A percentile compares a stretch with the other conserved stretches of the same genome.
phyloP scores from a whole-genome alignment of 495 filamentous ascomycete species.

The Endocarpon pusillum region DNA sequence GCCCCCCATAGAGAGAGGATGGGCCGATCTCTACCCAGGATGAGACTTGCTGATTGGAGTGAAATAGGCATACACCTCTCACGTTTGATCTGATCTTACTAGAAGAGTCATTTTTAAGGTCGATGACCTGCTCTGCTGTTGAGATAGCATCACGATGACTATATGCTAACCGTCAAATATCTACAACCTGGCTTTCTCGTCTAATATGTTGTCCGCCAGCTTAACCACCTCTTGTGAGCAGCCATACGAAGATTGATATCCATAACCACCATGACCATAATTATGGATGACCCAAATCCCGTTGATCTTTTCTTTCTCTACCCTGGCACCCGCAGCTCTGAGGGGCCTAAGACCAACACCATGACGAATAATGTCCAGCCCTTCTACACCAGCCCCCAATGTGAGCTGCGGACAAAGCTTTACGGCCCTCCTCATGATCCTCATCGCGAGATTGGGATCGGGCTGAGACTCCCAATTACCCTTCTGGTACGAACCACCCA shows the following conservation, averaged over 20 bases:
- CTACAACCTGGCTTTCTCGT: no score
- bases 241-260: constrained; percentile 77
- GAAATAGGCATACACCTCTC: no score
- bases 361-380: constrained; percentile 70
- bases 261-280: constrained; percentile 92
- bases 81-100: no score
- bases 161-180: no score
- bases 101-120: no score
- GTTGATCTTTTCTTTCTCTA: constrained; percentile 64
- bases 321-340: constrained; percentile 54
- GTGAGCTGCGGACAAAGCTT: constrained; percentile 56
- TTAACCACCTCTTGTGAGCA: constrained; percentile 58
- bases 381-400: constrained; percentile 61
- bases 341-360: constrained; percentile 74
- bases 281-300: constrained; percentile 77
- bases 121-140: no score
- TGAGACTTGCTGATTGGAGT: no score
- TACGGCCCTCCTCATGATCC: constrained; percentile 80
- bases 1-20: no score
- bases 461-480: constrained; percentile 66
- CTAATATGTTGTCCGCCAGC: no score
- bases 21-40: no score
- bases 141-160: no score
- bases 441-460: constrained; percentile 61
- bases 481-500: constrained; percentile 78